Evolutionary conservation across 2,329 filamentous ascomycete genomes (phyloP), one percentile per base, ranked within the genome.

Genomic region (Pseudopithomyces maydicus): DNA sequence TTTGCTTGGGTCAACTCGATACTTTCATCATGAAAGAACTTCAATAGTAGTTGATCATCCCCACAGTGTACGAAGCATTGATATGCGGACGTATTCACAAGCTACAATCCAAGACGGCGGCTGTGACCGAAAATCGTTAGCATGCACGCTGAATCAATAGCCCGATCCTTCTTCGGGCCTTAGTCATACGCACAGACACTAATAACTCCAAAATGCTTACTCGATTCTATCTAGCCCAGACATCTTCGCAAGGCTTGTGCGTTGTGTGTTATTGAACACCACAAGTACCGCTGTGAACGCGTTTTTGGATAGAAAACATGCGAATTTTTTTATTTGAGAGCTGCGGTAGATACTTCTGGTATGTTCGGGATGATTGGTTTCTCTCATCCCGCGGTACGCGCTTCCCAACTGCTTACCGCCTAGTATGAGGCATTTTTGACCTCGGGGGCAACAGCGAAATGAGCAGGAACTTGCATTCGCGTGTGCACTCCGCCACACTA

Each of bases 161-260:
- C 4, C 26, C 26, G 26, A 29, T 29, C 4, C 26, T 8, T 29
- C 8, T 29, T 29, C 26, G 8, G 26, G 26, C 26, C 5, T 8
- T 29, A 29, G 26, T 29, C n/a, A n/a, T 35, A 7, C 29, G 44
- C 44, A 47, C n/a, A 35, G 29, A 23, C 32, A 3, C 14, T 10
- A 20, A 2, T 10, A 15, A 11, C 12, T 14, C 41, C 20, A 3
- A 12, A 7, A 22, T 14, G 41, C 20, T 26, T 23, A 26, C 41
- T 26, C 19, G 19, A 15, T 44, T 44, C 22, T 3, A 14, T 22
- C 41, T 44, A 44, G 41, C 20, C 26, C 19, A n/a, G 11, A 23
- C n/a, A 26, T 48, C 45, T 48, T 38, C 19, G 17, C 45, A 38
- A 48, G 29, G 45, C 45, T 48, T 48, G 45, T 48, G 32, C 45